Conservation (phyloP, 192 early-diverging fungal genomes). For the Coemansia sp. region DNA sequence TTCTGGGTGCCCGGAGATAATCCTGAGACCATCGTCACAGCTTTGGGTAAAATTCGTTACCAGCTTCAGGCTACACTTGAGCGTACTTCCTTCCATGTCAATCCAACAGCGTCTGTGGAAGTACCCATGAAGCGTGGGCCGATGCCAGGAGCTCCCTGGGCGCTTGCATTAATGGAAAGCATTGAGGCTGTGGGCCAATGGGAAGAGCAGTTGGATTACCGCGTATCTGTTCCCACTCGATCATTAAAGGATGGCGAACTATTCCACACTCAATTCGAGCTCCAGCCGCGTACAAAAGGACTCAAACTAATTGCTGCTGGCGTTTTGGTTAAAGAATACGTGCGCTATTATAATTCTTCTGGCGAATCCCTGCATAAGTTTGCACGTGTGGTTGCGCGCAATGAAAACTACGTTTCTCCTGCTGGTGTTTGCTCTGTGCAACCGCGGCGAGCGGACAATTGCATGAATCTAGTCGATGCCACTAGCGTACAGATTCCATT, state of each 20-base stretch:
- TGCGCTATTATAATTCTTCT: slow-evolving; percentile 35
- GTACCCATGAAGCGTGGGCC: slow-evolving; percentile 55
- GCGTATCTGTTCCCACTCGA: slow-evolving; percentile 57
- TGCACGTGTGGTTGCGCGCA: slow-evolving; percentile 35
- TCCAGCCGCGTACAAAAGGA: slow-evolving; percentile 48
- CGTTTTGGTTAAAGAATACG: slow-evolving; percentile 59
- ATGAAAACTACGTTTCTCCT: slow-evolving; percentile 42
- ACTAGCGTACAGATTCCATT: slow-evolving; percentile 37
- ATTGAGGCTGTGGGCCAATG: slow-evolving; percentile 53
- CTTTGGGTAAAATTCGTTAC: slow-evolving; percentile 55
- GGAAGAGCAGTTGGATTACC: slow-evolving; percentile 57
- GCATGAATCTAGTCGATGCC: slow-evolving; percentile 37
- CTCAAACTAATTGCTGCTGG: slow-evolving; percentile 47
- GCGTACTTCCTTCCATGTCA: slow-evolving; percentile 56
- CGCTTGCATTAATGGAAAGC: slow-evolving; percentile 50
- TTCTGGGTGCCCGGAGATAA: slow-evolving; percentile 56
- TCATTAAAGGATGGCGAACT: slow-evolving; percentile 56
- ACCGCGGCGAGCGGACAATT: slow-evolving; percentile 17
- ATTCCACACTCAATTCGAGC: slow-evolving; percentile 48
- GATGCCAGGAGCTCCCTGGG: slow-evolving; percentile 51
- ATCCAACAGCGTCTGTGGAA: slow-evolving; percentile 23
- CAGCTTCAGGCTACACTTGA: slow-evolving; percentile 55
- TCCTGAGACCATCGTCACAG: slow-evolving; percentile 58
- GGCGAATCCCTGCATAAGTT: slow-evolving; percentile 26
- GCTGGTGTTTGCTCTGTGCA: slow-evolving; percentile 16